Conservation (phyloP, 2,329 filamentous ascomycete species). For the Diaporthe sp. region DNA sequence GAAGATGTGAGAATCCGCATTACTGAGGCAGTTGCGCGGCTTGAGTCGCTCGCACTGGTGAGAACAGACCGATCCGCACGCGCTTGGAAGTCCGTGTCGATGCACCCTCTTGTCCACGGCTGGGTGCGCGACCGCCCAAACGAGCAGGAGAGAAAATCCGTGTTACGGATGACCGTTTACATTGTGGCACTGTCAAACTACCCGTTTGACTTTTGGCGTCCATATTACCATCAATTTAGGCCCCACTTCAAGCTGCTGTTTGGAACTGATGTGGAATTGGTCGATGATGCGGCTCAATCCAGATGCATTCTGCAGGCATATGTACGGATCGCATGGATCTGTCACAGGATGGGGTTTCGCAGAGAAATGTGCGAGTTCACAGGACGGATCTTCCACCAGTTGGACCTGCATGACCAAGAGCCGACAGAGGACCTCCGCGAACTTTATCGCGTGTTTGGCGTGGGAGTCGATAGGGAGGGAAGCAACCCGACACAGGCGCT, state of each 20-base stretch:
- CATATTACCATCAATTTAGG: neutral
- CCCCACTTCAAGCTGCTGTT: neutral
- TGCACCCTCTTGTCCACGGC: conserved; percentile 3
- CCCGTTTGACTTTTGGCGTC: rapidly evolving
- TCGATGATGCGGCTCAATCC: neutral
- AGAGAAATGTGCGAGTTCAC: neutral
- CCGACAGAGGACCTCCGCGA: neutral
- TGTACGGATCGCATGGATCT: neutral
- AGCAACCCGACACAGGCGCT: neutral
- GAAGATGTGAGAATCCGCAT: neutral
- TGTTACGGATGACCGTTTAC: neutral
- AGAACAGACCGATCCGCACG: neutral
- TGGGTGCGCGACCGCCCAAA: neutral
- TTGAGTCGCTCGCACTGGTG: neutral
- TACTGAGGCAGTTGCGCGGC: neutral
- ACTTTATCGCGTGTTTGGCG: neutral
- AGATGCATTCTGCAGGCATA: neutral
- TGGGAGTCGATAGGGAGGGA: too few relatives aligned
- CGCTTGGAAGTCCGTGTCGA: neutral
- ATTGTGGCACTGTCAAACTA: neutral
- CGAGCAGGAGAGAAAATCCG: neutral
- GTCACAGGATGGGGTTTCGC: neutral
- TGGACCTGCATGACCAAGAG: neutral
- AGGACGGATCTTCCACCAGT: neutral
- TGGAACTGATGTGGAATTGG: neutral